A percentile compares a stretch with the other conserved stretches of the same genome.
Conservation (phyloP, 371 early-diverging fungal species). For the Mucor sp. region DNA sequence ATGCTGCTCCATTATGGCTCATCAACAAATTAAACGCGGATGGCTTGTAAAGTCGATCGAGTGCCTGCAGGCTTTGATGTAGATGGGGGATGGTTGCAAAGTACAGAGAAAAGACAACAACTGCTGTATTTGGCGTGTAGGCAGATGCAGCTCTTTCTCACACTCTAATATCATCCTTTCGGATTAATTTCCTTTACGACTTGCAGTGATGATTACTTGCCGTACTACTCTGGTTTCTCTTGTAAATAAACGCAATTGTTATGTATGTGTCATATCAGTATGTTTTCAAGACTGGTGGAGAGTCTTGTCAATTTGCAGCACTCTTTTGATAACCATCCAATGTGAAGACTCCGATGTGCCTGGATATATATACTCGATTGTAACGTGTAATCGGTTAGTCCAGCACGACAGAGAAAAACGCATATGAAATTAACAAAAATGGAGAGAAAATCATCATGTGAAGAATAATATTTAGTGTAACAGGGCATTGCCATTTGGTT, state of each 20-base stretch:
- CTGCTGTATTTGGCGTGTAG: no score
- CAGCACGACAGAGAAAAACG: not conserved
- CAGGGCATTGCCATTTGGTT: not conserved
- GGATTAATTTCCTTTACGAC: not conserved
- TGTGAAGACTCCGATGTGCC: not conserved
- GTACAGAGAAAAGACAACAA: no score
- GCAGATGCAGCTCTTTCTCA: not conserved
- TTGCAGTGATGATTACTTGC: no score
- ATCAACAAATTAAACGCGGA: no score
- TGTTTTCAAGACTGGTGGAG: not conserved
- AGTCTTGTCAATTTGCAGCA: not conserved
- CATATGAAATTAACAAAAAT: not conserved
- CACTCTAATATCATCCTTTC: not conserved
- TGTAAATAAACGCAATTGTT: no score
- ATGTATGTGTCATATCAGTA: not conserved
- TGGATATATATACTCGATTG: not conserved
- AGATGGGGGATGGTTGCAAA: no score
- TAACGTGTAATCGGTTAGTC: not conserved
- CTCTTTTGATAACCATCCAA: not conserved
- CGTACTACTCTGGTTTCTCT: not conserved
- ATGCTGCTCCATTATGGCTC: no score
- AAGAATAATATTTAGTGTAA: not conserved
- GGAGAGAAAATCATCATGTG: not conserved
- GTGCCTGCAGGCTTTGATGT: no score
- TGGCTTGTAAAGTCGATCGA: no score